Conservation (phyloP, 2,329 filamentous ascomycete genomes). For the Peltaster fructicola region DNA sequence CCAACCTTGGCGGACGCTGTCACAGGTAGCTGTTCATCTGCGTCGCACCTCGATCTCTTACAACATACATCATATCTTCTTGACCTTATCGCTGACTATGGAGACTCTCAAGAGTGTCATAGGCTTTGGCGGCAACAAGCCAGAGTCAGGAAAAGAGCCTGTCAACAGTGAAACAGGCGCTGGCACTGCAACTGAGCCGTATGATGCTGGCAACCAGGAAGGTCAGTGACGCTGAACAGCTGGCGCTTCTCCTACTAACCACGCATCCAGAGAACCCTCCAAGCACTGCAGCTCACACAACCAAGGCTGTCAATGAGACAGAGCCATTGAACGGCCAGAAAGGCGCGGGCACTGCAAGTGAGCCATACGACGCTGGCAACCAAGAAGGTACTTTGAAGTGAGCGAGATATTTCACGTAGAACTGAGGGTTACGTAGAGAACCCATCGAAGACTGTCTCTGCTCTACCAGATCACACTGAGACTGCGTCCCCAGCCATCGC, state of each 20-base stretch:
- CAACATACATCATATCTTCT: neutral
- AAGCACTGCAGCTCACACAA: no score
- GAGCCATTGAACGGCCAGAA: slow-evolving; percentile 60
- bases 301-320: no score
- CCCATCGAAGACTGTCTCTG: no score
- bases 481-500: no score
- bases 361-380: slow-evolving; percentile 70
- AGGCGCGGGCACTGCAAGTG: slow-evolving; percentile 47
- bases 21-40: neutral
- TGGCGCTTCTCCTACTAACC: no score
- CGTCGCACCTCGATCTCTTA: neutral
- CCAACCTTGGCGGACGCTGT: neutral
- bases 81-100: slow-evolving; percentile 26
- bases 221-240: no score
- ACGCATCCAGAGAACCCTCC: no score
- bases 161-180: slow-evolving; percentile 52
- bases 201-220: slow-evolving; percentile 60
- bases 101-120: slow-evolving; percentile 40
- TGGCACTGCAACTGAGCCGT: slow-evolving; percentile 53
- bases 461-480: no score
- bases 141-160: slow-evolving; percentile 42
- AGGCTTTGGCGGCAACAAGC: slow-evolving; percentile 2
- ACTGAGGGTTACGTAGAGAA: no score
- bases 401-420: no score
- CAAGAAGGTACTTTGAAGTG: no score